A percentile compares a stretch with the other conserved stretches of the same genome.
Evolutionary conservation across 495 filamentous ascomycete species (phyloP).

Genomic region (Talaromyces thailandensis): DNA sequence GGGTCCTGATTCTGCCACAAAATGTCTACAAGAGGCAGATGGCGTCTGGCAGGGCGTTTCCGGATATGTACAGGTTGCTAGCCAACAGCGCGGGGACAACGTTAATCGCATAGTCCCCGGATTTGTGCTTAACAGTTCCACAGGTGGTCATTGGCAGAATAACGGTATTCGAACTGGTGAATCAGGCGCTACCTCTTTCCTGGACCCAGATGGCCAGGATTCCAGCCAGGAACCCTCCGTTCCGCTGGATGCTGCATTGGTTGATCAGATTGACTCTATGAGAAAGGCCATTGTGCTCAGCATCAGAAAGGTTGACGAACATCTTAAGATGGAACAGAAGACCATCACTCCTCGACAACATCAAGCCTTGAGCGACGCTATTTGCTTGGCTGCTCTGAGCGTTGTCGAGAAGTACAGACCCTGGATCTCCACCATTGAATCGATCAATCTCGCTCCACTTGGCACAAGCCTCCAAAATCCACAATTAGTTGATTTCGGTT

Average conservation of each 20-base stretch:
- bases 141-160: slow-evolving; percentile 88
- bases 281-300: slow-evolving; percentile 70
- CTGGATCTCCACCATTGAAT: slow-evolving; percentile 81
- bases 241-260: slow-evolving; percentile 60
- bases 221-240: slow-evolving; percentile 62
- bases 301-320: slow-evolving; percentile 78
- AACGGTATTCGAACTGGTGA: slow-evolving; percentile 67
- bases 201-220: slow-evolving; percentile 70
- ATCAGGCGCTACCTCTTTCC: slow-evolving; percentile 64
- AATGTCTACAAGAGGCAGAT: slow-evolving; percentile 92
- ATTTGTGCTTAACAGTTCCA: slow-evolving; percentile 73
- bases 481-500: slow-evolving; percentile 76
- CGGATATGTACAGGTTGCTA: slow-evolving; percentile 90
- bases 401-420: slow-evolving; percentile 80
- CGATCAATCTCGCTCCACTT: slow-evolving; percentile 70
- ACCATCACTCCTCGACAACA: slow-evolving; percentile 66
- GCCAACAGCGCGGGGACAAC: slow-evolving; percentile 80
- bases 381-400: slow-evolving; percentile 64
- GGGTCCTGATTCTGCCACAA: slow-evolving; percentile 73
- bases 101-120: slow-evolving; percentile 86
- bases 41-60: slow-evolving; percentile 89
- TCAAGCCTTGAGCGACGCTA: slow-evolving; percentile 59
- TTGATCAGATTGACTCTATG: slow-evolving; percentile 79
- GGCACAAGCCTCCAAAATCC: slow-evolving; percentile 72
- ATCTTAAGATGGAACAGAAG: slow-evolving; percentile 65